Conservation (phyloP, 306 rosid genomes). For the Dalbergia cochinchinensis region DNA sequence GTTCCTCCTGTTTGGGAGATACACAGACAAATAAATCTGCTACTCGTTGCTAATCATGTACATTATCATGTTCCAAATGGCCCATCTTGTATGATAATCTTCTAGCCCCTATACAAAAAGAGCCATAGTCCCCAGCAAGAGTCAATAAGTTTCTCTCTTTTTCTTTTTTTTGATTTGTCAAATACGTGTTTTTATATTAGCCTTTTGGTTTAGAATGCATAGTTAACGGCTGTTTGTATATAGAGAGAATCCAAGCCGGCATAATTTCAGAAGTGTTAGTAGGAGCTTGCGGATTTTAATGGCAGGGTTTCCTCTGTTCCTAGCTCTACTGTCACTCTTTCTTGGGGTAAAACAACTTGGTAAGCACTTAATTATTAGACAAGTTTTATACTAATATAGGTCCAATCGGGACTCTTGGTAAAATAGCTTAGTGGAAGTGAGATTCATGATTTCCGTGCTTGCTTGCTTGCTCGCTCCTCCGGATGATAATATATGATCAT, state of each 20-base stretch:
- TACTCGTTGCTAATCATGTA: constrained; percentile 51
- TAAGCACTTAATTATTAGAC: constrained; percentile 16
- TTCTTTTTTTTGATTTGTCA: constrained; percentile 10
- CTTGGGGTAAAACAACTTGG: not conserved
- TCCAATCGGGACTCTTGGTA: not conserved
- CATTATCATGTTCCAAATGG: constrained; percentile 51
- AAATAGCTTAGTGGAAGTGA: not conserved
- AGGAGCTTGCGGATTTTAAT: constrained; percentile 59
- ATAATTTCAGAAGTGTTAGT: constrained; percentile 57
- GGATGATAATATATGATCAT: not conserved
- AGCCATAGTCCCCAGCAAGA: constrained; percentile 57
- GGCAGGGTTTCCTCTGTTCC: constrained; percentile 52
- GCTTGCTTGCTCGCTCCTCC: not conserved
- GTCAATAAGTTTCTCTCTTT: constrained; percentile 52
- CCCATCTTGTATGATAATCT: constrained; percentile 57
- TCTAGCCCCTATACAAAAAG: constrained; percentile 44
- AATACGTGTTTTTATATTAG: constrained; percentile 51
- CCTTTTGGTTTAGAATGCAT: constrained; percentile 54
- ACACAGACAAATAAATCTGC: constrained; percentile 64
- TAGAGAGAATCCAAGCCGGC: constrained; percentile 74
- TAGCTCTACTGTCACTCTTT: constrained; percentile 28
- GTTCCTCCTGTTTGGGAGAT: constrained; percentile 75
- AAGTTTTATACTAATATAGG: not conserved
- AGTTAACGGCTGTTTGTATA: constrained; percentile 82
- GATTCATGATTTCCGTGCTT: constrained; percentile 23